Evolutionary conservation across 805 yeast species (phyloP), one percentile per base, ranked within the genome.

Genomic region (Sugiyamaella floridensis): DNA sequence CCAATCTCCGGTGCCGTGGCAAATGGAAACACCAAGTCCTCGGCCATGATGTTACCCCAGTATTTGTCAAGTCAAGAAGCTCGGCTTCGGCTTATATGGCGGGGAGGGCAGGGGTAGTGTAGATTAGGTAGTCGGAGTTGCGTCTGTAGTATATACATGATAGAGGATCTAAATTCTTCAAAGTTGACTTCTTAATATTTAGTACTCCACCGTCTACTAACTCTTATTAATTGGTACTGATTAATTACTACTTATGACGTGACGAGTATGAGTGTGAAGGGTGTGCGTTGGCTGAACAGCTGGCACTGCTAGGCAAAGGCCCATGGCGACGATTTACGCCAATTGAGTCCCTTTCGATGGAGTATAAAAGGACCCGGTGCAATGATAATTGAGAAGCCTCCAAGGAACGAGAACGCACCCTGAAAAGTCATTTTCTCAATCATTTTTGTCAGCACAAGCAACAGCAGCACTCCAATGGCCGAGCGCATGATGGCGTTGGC

Each of bases 1-100:
- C 85, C 85, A 61, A 90, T 87, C 10, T 90, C 84, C 0, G 97
- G 90, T 1, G 96, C 90, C 62, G 85, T 85, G 1, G 97, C 95
- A 65, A 80, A 83, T 1, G 90, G 86, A 14, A 82, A 70, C 15
- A 60, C 59, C 60, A 32, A 8, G 28, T 52, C 51, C 19, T n/a
- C 44, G 29, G 22, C 19, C 26, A 22, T 22, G 26, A 22, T 22
- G 26, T 22, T 22, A 22, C 26, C 26, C 26, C 26, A 22, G 26
- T 22, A 22, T 22, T 22, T 22, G 26, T 4, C 6, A 22, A 4
- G 26, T 22, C 26, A 22, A 22, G 6, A 22, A 4, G 26, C 26
- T 22, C 26, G 26, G 26, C 26, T 22, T 22, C 26, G 26, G 26
- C 26, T 22, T 22, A 22, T 4, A 22, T 22, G 26, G 26, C 26